Evolutionary conservation across 208 protist genomes (phyloP).

Genomic region (Leishmania amazonensis): DNA sequence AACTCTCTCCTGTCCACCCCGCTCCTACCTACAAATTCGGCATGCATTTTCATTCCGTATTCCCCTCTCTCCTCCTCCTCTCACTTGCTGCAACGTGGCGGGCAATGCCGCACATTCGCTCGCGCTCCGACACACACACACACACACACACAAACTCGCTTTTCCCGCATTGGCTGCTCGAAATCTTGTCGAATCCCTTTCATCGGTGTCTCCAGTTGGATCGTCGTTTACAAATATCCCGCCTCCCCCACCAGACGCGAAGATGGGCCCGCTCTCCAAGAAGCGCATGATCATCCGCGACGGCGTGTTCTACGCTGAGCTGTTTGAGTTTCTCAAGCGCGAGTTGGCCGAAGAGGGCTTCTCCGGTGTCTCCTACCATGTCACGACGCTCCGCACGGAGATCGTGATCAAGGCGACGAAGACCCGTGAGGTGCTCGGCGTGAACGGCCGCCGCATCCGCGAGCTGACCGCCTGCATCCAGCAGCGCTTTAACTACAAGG

Average conservation of each 20-base stretch:
- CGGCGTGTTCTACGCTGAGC: constrained; percentile 99
- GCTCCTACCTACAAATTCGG: neutral
- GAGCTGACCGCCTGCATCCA: constrained; percentile 98
- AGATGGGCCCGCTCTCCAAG: constrained; percentile 87
- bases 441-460: constrained; percentile 97
- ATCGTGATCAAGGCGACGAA: constrained; percentile 99
- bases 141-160: neutral
- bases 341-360: constrained; percentile 98
- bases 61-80: neutral
- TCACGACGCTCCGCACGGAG: constrained; percentile 96
- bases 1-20: neutral
- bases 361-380: constrained; percentile 97
- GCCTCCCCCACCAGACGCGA: constrained; percentile 5
- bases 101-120: neutral
- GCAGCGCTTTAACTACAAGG: constrained; percentile 99
- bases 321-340: constrained; percentile 99
- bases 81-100: neutral
- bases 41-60: neutral
- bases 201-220: constrained; percentile 12
- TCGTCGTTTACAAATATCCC: constrained; percentile 15
- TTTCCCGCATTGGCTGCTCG: neutral
- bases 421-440: constrained; percentile 96
- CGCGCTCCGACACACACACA: neutral
- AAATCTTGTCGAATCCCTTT: neutral
- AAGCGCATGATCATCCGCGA: constrained; percentile 98